Conservation (phyloP, 179 eudicot species). For the Beta lomatogona region DNA sequence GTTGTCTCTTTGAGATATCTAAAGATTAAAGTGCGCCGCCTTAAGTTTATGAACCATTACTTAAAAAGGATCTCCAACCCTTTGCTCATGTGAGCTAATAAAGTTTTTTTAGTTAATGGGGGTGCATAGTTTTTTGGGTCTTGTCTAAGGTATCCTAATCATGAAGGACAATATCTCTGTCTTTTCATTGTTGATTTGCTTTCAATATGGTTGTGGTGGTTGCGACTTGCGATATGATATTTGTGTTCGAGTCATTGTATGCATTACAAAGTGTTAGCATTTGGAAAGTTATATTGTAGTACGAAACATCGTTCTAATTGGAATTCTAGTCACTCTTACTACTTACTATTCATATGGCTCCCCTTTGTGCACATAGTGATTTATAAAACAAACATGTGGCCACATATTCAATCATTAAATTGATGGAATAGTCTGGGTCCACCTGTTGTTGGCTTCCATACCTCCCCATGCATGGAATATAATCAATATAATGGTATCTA, state of each 20-base stretch:
- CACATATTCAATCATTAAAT: slow-evolving; percentile 28
- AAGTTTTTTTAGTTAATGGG: slow-evolving; percentile 11
- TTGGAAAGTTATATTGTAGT: slow-evolving; percentile 9
- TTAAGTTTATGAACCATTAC: slow-evolving; percentile 31
- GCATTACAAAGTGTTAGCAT: slow-evolving; percentile 20
- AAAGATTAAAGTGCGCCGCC: slow-evolving; percentile 32
- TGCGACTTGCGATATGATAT: not conserved
- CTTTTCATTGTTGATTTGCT: slow-evolving; percentile 29
- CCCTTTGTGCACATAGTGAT: not conserved
- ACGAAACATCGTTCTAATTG: slow-evolving; percentile 21
- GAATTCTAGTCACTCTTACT: slow-evolving; percentile 12
- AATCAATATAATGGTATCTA: slow-evolving; percentile 10
- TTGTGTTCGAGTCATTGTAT: slow-evolving; percentile 6
- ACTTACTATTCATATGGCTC: not conserved
- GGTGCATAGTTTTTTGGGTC: slow-evolving; percentile 15
- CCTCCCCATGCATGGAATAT: slow-evolving; percentile 27
- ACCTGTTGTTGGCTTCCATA: slow-evolving; percentile 23
- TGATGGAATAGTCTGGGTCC: slow-evolving; percentile 27
- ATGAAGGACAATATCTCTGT: slow-evolving; percentile 23
- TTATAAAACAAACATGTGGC: slow-evolving; percentile 16
- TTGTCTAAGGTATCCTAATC: slow-evolving; percentile 16
- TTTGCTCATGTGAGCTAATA: slow-evolving; percentile 5
- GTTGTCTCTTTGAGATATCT: slow-evolving; percentile 32
- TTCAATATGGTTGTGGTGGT: not conserved
- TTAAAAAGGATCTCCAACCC: not conserved